Percentiles rank a stretch among this genome's conserved stretches.
These are phyloP conservation scores for Nothophaeocryptopus gaeumannii DNA, from an alignment of 2,329 filamentous ascomycete species.

Conservation along the genomic window DNA sequence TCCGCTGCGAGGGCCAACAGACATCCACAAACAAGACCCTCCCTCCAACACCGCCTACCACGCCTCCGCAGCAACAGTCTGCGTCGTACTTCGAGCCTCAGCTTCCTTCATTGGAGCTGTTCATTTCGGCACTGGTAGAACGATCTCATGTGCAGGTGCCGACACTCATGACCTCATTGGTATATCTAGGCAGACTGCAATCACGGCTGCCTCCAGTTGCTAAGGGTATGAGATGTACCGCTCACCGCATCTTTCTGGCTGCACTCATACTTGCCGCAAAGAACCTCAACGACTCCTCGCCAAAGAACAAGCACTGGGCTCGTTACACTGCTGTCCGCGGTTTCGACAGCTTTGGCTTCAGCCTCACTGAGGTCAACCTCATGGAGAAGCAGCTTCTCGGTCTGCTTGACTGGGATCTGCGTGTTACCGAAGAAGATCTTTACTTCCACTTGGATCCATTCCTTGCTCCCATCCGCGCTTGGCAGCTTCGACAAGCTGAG, in stretches of 20 bases:
- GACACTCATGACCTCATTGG: slow-evolving; percentile 92
- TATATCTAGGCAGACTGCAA: slow-evolving; percentile 85
- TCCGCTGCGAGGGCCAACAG: slow-evolving; percentile 64
- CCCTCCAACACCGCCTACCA: slow-evolving; percentile 60
- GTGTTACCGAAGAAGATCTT: slow-evolving; percentile 80
- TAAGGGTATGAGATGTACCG: slow-evolving; percentile 93
- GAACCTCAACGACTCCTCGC: slow-evolving; percentile 97
- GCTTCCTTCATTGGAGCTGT: slow-evolving; percentile 79
- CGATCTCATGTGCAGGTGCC: slow-evolving; percentile 95
- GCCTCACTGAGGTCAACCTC: slow-evolving; percentile 90
- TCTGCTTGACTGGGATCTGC: slow-evolving; percentile 89
- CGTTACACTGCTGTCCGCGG: slow-evolving; percentile 78
- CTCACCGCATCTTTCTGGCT: slow-evolving; percentile 95
- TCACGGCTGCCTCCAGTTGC: slow-evolving; percentile 86
- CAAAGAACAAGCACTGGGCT: slow-evolving; percentile 99
- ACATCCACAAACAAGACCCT: slow-evolving; percentile 46
- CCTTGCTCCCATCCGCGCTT: slow-evolving; percentile 74
- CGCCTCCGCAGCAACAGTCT: slow-evolving; percentile 47
- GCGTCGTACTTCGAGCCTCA: slow-evolving; percentile 50
- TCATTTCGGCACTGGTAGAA: slow-evolving; percentile 87
- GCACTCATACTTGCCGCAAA: slow-evolving; percentile 84
- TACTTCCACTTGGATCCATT: slow-evolving; percentile 85
- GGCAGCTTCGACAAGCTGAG: slow-evolving; percentile 54
- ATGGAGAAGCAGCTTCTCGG: slow-evolving; percentile 99
- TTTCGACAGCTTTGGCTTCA: slow-evolving; percentile 81